Percentiles rank a stretch among this genome's conserved stretches.
phyloP scores from a whole-genome alignment of 805 yeast species.

The Candida sakaeoensis region DNA sequence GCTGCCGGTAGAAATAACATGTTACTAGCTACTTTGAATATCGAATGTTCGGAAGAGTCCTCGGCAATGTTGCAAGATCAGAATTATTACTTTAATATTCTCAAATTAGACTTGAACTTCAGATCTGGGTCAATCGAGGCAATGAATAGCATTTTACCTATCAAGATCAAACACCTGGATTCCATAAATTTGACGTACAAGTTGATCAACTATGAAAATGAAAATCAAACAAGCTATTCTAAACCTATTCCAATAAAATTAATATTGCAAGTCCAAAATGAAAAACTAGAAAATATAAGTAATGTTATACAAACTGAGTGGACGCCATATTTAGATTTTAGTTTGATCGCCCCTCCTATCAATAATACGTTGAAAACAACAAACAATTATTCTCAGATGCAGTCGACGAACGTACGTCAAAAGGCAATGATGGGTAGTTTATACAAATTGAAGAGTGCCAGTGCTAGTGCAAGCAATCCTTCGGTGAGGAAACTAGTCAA shows the following conservation, averaged over 20 bases:
- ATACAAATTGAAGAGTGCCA: conserved; percentile 16
- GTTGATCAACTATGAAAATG: conserved; percentile 25
- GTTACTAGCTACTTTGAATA: conserved; percentile 45
- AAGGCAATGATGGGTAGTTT: conserved; percentile 21
- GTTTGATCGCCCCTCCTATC: conserved; percentile 35
- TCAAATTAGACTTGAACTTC: conserved; percentile 21
- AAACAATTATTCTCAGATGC: conserved; percentile 19
- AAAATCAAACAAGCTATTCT: conserved; percentile 14
- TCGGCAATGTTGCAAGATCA: conserved; percentile 12
- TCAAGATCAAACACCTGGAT: conserved; percentile 22
- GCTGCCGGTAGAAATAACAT: conserved; percentile 46
- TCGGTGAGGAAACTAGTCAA: conserved; percentile 5
- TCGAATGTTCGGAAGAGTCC: conserved; percentile 45
- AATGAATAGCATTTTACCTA: conserved; percentile 11
- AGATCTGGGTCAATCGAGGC: conserved; percentile 29
- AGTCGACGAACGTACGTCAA: conserved; percentile 16
- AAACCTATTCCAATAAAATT: conserved; percentile 26
- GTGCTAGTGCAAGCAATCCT: conserved; percentile 12
- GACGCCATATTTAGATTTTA: conserved; percentile 38
- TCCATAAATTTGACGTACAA: conserved; percentile 34
- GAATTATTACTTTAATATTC: conserved; percentile 20
- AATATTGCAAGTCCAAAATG: conserved; percentile 21
- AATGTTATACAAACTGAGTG: conserved; percentile 32
- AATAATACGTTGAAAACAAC: conserved; percentile 33
- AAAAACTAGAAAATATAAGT: conserved; percentile 17